phyloP scores from a whole-genome alignment of 345 rosid species.

The Punica granatum region DNA sequence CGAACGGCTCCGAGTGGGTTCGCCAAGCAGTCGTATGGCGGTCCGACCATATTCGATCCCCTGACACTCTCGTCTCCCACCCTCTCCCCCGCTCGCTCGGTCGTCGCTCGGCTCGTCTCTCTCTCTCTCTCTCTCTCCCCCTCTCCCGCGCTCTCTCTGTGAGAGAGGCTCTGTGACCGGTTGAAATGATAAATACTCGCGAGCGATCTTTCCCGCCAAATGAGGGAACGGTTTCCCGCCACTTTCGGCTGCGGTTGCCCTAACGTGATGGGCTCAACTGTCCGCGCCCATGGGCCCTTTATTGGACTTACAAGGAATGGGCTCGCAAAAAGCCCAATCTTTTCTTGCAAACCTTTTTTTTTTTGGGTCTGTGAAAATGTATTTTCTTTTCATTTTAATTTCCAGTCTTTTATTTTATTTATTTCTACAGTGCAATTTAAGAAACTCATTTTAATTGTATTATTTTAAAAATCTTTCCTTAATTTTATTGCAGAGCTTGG shows the following conservation, averaged over 20 bases:
- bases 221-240: neutral
- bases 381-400: too few relatives aligned
- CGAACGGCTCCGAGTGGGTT: conserved; percentile 93
- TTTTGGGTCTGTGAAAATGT: too few relatives aligned
- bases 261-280: neutral
- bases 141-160: neutral
- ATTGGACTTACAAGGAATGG: neutral
- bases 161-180: neutral
- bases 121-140: neutral
- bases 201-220: neutral
- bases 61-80: neutral
- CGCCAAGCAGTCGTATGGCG: conserved; percentile 61
- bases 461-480: too few relatives aligned
- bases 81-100: neutral
- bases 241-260: neutral
- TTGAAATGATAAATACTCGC: neutral
- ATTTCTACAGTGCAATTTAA: too few relatives aligned
- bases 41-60: conserved; percentile 58
- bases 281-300: neutral
- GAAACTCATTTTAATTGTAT: too few relatives aligned
- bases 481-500: too few relatives aligned
- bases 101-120: conserved; percentile 1
- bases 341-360: too few relatives aligned
- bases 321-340: neutral
- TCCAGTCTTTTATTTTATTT: too few relatives aligned